Base-by-base conservation (phyloP, 208 protist genomes). In the Endotrypanum monterogeii region DNA sequence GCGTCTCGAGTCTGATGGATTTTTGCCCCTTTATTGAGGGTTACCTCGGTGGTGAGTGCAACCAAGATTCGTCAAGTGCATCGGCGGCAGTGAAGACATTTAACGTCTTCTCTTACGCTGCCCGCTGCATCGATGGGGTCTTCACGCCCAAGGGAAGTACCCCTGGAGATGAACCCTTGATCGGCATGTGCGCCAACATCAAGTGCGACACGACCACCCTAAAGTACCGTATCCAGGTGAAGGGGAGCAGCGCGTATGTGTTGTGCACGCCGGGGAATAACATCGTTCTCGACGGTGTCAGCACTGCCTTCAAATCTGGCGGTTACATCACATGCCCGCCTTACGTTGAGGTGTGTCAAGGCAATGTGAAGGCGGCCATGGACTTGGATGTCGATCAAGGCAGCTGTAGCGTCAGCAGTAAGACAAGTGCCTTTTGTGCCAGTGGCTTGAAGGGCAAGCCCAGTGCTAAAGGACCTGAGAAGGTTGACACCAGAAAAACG, bases 111-210 rank as follows among this genome's bases (percentile, higher is more conserved):
- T 67, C 62, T 14, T 35, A 67, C 8, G 41, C 62, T 0, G 41
- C 62, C n/a, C 62, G 62, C 23, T 67, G 62, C 62, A 23, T 67
- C 23, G 62, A 67, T 35, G 62, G 62, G 9, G 44, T 2, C 32
- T 52, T 67, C 37, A 16, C 0, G 25, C n/a, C 20, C 2, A 52
- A 37, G 62, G 14, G 30, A 0, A 46, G 37, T 0, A 28, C 3
- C 7, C 8, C 37, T 4, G 20, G 37, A 1, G 0, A 8, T 9
- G 23, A 1, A 0, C 25, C 0, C 6, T 66, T 32, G 11, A 8
- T 23, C 41, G 62, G 8, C 41, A n/a, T 67, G 62, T 67, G 62
- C n/a, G 62, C 44, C 41, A 52, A 67, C 62, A 41, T 67, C 39
- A 37, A 7, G 62, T 67, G 62, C 9, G 62, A 67, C 62, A 30